Evolutionary conservation across 371 early-diverging fungal genomes (phyloP), one percentile per base, ranked within the genome.

Genomic region (Actinomucor elegans): DNA sequence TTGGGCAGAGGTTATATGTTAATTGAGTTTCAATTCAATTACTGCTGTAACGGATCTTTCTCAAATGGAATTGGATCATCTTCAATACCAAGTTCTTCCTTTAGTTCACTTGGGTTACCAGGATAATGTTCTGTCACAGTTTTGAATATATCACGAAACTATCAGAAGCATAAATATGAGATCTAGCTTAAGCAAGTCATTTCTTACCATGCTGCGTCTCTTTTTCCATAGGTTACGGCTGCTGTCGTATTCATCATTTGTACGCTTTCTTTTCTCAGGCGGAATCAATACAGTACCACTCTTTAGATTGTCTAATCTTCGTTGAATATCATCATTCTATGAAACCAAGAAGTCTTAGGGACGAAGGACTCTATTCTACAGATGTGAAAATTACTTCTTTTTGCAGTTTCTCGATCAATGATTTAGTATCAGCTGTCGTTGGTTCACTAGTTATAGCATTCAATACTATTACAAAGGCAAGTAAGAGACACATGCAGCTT

Each of bases 51-150:
- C 27, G 52, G 59, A 40, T 58, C 52, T 31, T 61, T 41, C n/a
- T 61, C 62, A 17, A 47, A 52, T 4, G 62, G 42, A 27, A 61
- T 32, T 14, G 45, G 45, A 36, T 64, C 64, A 37, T 64, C 64
- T 48, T 64, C 64, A 17, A 64, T 55, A 10, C 64, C 64, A 28
- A 64, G 50, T 5, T 40, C 42, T 51, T 59, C 55, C 28, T 64
- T 64, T 8, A 64, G 20, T 17, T 53, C 51, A 0, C 20, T 38
- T 23, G 55, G 51, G 2, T 55, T 42, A 0, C 55, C 59, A 11
- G 59, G 59, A 21, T 49, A 32, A 47, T 64, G 55, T n/a, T 64
- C 64, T 12, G 52, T 55, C 1, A 64, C 43, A 15, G 55, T 38
- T 5, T 27, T 41, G 28, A 37, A 55, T 17, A 64, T 64, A 0